A percentile compares a stretch with the other conserved stretches of the same genome.
Conservation (phyloP, 352 stramenopile species). For the Thraustochytrium striatum region DNA sequence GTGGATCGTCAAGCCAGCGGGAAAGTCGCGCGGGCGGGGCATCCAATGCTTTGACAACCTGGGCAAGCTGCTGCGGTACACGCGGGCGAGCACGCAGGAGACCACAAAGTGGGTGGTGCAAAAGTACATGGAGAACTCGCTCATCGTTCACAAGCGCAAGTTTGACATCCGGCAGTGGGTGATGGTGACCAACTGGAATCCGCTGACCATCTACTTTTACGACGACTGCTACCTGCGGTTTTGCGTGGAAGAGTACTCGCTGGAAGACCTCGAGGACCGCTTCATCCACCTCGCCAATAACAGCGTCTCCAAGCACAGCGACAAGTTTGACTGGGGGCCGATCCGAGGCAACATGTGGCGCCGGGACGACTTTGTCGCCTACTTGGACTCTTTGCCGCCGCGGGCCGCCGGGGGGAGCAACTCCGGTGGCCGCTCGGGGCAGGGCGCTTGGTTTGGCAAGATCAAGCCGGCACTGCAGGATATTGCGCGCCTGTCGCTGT, state of each 20-base stretch:
- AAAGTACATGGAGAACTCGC: slow-evolving; percentile 68
- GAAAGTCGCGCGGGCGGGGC: slow-evolving; percentile 67
- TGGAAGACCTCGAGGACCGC: slow-evolving; percentile 61
- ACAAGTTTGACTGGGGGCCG: slow-evolving; percentile 77
- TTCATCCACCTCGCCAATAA: slow-evolving; percentile 91
- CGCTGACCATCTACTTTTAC: slow-evolving; percentile 85
- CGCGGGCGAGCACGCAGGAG: slow-evolving; percentile 28
- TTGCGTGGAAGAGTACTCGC: slow-evolving; percentile 63
- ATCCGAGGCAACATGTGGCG: slow-evolving; percentile 64
- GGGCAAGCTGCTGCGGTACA: slow-evolving; percentile 53
- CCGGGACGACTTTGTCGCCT: slow-evolving; percentile 55
- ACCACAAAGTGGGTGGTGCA: slow-evolving; percentile 61
- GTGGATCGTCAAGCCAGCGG: slow-evolving; percentile 87
- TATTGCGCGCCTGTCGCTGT: slow-evolving; percentile 72
- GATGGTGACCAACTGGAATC: slow-evolving; percentile 84
- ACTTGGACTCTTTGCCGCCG: slow-evolving; percentile 52
- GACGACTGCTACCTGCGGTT: slow-evolving; percentile 84
- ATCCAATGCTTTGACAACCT: slow-evolving; percentile 82
- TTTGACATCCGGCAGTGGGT: slow-evolving; percentile 79
- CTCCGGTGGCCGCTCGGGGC: slow-evolving; percentile 13
- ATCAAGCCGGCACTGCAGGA: slow-evolving; percentile 77
- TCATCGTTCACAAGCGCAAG: slow-evolving; percentile 61
- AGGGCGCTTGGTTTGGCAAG: slow-evolving; percentile 65
- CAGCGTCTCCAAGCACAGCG: slow-evolving; percentile 81
- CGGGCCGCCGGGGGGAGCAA: slow-evolving; percentile 39